These are phyloP conservation scores for Cicer arietinum DNA, from an alignment of 306 rosid genomes.

Conservation along the genomic window DNA sequence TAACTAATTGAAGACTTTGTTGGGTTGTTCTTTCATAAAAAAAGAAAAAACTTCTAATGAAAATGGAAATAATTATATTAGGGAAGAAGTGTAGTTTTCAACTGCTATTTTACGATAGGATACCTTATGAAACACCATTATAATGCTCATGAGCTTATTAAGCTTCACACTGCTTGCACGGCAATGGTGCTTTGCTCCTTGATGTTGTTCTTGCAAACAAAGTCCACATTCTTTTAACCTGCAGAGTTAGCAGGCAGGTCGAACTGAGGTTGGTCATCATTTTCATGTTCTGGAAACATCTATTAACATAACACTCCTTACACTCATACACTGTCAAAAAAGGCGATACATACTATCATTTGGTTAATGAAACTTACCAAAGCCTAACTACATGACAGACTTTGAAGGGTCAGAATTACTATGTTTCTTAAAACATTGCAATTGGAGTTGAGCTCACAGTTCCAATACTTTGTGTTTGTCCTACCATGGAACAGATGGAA, in stretches of 20 bases:
- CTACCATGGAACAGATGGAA: slow-evolving; percentile 44
- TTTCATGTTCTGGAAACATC: not conserved
- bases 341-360: slow-evolving; percentile 36
- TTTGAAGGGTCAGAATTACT: slow-evolving; percentile 54
- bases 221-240: slow-evolving; percentile 39
- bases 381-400: slow-evolving; percentile 63
- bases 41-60: no score
- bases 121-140: no score
- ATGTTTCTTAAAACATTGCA: slow-evolving; percentile 34
- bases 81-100: no score
- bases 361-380: slow-evolving; percentile 45
- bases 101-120: no score
- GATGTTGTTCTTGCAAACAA: not conserved
- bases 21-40: no score
- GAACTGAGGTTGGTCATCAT: slow-evolving; percentile 35
- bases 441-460: slow-evolving; percentile 46
- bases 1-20: no score
- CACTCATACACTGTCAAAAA: not conserved
- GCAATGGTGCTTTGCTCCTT: no score
- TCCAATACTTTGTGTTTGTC: slow-evolving; percentile 61
- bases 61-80: no score
- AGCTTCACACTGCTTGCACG: no score
- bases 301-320: slow-evolving; percentile 54
- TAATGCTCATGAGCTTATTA: no score
- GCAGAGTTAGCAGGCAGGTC: slow-evolving; percentile 43